Evolutionary conservation across 495 filamentous ascomycete species (phyloP).

Genomic region (Staphylotrichum longicolle): DNA sequence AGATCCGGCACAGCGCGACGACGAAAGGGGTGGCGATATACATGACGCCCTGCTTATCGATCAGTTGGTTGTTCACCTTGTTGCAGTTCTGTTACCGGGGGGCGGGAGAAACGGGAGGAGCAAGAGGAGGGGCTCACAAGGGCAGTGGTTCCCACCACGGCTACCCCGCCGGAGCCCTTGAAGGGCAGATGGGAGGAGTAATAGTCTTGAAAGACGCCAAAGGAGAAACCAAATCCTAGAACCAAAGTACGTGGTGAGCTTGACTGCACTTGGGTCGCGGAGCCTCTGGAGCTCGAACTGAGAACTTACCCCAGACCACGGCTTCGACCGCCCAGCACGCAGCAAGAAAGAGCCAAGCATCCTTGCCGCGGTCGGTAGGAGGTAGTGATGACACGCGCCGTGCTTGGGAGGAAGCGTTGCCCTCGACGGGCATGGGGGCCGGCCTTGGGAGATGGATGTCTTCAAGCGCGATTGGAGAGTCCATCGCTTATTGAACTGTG

Average conservation of each 20-base stretch:
- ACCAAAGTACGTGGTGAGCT: not conserved
- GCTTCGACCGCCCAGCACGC: slow-evolving; percentile 6
- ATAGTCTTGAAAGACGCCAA: slow-evolving; percentile 10
- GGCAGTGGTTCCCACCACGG: slow-evolving; percentile 2
- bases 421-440: no score
- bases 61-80: not conserved
- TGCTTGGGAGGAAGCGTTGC: not conserved
- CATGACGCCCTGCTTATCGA: slow-evolving; percentile 1
- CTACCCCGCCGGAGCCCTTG: not conserved
- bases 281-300: no score
- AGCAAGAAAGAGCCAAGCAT: slow-evolving; percentile 11
- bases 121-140: not conserved
- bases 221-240: slow-evolving; percentile 7
- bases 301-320: slow-evolving; percentile 1
- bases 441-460: no score
- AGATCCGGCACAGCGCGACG: not conserved
- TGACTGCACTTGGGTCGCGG: not conserved
- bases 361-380: slow-evolving; percentile 3
- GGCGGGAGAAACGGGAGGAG: not conserved
- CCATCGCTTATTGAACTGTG: no score
- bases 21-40: slow-evolving; percentile 1
- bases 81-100: no score
- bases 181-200: slow-evolving; percentile 5
- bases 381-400: not conserved
- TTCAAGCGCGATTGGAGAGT: no score